These are phyloP conservation scores for Phialemoniopsis sp. DNA, from an alignment of 2,329 filamentous ascomycete genomes.

Conservation along the genomic window DNA sequence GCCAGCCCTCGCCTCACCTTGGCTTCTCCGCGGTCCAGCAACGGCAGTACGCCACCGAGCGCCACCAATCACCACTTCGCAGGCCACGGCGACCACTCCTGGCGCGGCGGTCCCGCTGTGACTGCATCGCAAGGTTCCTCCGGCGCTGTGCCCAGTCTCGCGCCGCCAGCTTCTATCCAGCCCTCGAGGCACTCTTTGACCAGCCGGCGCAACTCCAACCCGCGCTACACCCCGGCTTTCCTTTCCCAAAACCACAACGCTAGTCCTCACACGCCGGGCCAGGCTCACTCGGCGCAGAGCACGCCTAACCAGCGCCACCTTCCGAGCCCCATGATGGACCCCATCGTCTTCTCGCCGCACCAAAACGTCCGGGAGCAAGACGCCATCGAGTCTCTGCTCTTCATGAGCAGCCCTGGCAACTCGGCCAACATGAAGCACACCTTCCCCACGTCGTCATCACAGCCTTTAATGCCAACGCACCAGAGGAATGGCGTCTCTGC, in stretches of 20 bases:
- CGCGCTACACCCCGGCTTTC: slow-evolving; percentile 43
- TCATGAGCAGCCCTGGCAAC: slow-evolving; percentile 77
- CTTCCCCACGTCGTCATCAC: slow-evolving; percentile 38
- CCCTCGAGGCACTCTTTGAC: slow-evolving; percentile 36
- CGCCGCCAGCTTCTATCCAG: slow-evolving; percentile 51
- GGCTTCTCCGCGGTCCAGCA: slow-evolving; percentile 27
- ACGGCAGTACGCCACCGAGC: slow-evolving; percentile 21
- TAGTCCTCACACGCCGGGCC: slow-evolving; percentile 27
- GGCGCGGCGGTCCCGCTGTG: slow-evolving; percentile 1
- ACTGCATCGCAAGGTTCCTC: slow-evolving; percentile 20
- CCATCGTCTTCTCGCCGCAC: slow-evolving; percentile 63
- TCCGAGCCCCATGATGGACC: slow-evolving; percentile 36
- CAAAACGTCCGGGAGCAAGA: slow-evolving; percentile 73
- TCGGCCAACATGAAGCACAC: slow-evolving; percentile 57
- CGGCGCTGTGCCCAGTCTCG: slow-evolving; percentile 35
- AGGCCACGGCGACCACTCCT: slow-evolving; percentile 1
- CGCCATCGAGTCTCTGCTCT: slow-evolving; percentile 74
- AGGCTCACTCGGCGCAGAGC: slow-evolving; percentile 34
- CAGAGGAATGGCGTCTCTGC: slow-evolving; percentile 14
- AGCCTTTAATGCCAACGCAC: slow-evolving; percentile 27
- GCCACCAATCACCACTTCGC: slow-evolving; percentile 1
- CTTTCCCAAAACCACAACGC: slow-evolving; percentile 38
- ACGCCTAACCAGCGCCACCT: slow-evolving; percentile 21
- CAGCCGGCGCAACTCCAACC: slow-evolving; percentile 43
- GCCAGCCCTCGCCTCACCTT: slow-evolving; percentile 47